phyloP scores from a whole-genome alignment of 306 rosid genomes.

The Cucurbita moschata region DNA sequence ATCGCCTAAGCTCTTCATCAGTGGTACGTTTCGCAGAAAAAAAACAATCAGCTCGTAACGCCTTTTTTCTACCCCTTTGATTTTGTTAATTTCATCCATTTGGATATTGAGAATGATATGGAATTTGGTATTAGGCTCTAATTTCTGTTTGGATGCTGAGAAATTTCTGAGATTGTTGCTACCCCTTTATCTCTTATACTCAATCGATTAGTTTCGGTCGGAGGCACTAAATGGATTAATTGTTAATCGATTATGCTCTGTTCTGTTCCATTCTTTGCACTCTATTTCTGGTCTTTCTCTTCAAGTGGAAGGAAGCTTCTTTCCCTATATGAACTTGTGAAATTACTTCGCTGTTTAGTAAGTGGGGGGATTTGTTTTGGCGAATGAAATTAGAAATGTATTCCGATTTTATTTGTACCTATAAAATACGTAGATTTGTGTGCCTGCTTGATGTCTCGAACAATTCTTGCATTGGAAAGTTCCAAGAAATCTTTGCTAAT shows the following conservation, averaged over 20 bases:
- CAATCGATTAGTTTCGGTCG: neutral
- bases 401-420: neutral
- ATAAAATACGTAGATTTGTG: neutral
- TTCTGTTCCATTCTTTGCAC: neutral
- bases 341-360: neutral
- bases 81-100: neutral
- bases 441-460: neutral
- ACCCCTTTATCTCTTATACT: neutral
- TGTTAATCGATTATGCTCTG: neutral
- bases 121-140: neutral
- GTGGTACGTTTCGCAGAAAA: constrained; percentile 24
- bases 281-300: neutral
- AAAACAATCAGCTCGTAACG: neutral
- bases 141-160: neutral
- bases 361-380: neutral
- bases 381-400: neutral
- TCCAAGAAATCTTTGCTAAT: neutral
- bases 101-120: neutral
- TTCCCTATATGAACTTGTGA: neutral
- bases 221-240: neutral
- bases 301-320: neutral
- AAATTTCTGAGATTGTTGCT: neutral
- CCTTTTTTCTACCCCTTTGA: neutral
- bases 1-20: constrained; percentile 59
- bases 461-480: neutral